Evolutionary conservation across 495 filamentous ascomycete genomes (phyloP).

Genomic region (Achaetomiella virescens): DNA sequence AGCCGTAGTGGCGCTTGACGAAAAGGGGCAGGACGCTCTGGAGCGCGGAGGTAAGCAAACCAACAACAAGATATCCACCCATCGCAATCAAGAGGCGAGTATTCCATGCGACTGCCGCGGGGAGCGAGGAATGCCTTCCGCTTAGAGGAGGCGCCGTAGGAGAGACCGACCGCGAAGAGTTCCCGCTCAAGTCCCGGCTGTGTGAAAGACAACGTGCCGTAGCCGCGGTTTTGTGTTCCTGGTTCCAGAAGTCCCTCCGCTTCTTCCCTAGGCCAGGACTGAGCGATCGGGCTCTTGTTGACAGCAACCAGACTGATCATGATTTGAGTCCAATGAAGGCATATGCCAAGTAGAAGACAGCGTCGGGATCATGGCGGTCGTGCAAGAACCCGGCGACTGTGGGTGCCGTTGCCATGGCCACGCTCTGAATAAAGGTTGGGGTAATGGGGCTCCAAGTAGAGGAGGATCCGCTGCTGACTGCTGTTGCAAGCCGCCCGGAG

Average conservation of each 20-base stretch:
- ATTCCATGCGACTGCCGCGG: neutral
- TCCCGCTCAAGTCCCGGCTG: neutral
- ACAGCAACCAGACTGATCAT: slow-evolving; percentile 14
- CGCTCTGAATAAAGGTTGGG: slow-evolving; percentile 20
- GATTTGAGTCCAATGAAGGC: slow-evolving; percentile 12
- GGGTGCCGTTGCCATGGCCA: slow-evolving; percentile 21
- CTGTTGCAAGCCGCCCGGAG: slow-evolving; percentile 13
- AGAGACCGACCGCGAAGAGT: slow-evolving; percentile 15
- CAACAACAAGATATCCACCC: slow-evolving; percentile 22
- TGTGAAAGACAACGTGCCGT: slow-evolving; percentile 18
- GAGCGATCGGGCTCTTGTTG: neutral
- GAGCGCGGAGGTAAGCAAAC: slow-evolving; percentile 20
- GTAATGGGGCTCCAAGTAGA: slow-evolving; percentile 12
- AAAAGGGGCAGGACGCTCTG: slow-evolving; percentile 25
- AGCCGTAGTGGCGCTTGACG: slow-evolving; percentile 15
- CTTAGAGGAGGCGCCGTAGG: neutral
- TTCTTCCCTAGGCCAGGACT: neutral
- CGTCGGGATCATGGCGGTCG: slow-evolving; percentile 6
- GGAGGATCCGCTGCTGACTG: neutral
- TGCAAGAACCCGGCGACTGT: slow-evolving; percentile 16
- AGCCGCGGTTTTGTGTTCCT: slow-evolving; percentile 5
- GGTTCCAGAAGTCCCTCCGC: neutral
- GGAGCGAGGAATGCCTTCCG: neutral
- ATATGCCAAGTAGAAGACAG: slow-evolving; percentile 25
- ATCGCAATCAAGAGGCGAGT: slow-evolving; percentile 19